These are phyloP conservation scores for Chamaecyparis obtusa DNA, from an alignment of 75 land plant genomes.

Conservation along the genomic window DNA sequence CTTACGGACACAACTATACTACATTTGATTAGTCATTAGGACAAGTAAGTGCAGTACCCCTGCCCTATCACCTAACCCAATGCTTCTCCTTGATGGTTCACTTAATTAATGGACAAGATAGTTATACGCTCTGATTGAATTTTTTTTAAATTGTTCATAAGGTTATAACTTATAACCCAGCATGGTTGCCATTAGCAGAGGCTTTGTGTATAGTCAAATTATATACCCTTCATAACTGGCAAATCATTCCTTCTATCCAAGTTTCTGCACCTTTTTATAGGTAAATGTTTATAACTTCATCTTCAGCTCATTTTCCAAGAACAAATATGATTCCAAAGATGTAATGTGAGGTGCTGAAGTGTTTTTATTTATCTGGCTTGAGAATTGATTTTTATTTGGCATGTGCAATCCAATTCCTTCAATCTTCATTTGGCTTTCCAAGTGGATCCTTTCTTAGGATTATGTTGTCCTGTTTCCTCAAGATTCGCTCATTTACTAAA, in stretches of 20 bases:
- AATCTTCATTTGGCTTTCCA: not conserved
- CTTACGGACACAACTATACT: conserved; percentile 7
- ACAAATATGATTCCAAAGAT: not conserved
- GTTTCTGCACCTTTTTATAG: not conserved
- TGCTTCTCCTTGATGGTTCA: too few species aligned
- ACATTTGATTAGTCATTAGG: too few species aligned
- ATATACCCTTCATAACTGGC: not conserved
- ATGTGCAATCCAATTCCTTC: not conserved
- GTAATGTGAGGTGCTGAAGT: not conserved
- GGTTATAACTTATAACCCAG: not conserved
- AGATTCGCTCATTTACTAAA: not conserved
- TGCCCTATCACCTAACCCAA: too few species aligned
- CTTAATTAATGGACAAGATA: too few species aligned
- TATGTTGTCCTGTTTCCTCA: not conserved
- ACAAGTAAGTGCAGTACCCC: too few species aligned
- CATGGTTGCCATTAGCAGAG: not conserved
- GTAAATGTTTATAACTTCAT: not conserved
- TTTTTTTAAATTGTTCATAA: not conserved
- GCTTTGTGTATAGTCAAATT: not conserved
- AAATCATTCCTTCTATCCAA: not conserved
- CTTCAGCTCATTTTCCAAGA: not conserved
- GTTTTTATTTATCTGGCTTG: not conserved
- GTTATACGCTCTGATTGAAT: too few species aligned
- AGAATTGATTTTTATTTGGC: not conserved
- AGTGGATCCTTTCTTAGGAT: not conserved